Evolutionary conservation across 2,329 filamentous ascomycete genomes (phyloP), one percentile per base, ranked within the genome.

Genomic region (Bisporella sp.): DNA sequence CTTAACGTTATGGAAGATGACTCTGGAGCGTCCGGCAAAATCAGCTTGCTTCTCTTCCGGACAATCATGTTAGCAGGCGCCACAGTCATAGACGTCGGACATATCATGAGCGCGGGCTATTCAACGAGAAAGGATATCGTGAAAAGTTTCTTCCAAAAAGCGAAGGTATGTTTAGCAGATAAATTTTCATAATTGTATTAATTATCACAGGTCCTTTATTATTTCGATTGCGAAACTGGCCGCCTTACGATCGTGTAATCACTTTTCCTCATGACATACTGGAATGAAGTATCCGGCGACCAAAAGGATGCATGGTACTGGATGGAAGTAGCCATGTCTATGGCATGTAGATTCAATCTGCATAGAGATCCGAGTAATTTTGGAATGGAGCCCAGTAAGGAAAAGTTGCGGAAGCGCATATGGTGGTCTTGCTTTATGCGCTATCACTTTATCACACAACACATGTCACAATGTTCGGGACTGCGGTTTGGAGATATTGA

Each of bases 291-390:
- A 9, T 91, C 91, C 0, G 90, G 96, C 69, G 92, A 96, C 66
- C 89, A 96, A 65, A 96, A 96, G 68, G 92, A 96, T 66, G 96
- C 91, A 42, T 96, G 92, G 88, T 91, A 96, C 65, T 96, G 91
- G 92, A 95, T 96, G 88, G 92, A 91, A n/a, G 89, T 96, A 37
- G 92, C 91, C 41, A 88, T 95, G 53, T 96, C 91, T 11, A 74
- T 96, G 44, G 91, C 90, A 47, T 89, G 96, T 68, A 96, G 90
- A 9, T 96, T 96, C 57, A 91, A 91, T 5, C 76, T 96, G 13
- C 90, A 97, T 68, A 86, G 91, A 56, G 88, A 96, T 61, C 89
- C 90, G 2, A 78, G 78, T 31, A 85, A 83, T 51, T 89, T 87
- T 6, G 83, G 80, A 59, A 89, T 96, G 79, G 78, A 86, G 39